Conservation (phyloP, 768 basidiomycete genomes). For the Tylopilus balloui region DNA sequence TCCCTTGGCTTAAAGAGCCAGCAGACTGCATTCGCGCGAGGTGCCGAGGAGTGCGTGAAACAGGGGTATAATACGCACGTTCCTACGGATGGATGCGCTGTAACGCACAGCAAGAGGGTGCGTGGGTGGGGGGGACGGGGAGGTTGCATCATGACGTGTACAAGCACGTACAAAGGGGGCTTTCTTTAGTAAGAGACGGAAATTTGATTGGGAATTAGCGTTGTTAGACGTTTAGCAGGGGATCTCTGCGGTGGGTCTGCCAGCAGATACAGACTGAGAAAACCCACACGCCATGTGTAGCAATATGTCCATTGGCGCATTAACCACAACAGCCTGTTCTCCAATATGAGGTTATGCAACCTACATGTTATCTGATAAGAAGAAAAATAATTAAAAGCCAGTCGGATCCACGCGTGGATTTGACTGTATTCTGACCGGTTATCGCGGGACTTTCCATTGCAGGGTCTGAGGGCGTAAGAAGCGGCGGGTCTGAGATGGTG, state of each 20-base stretch:
- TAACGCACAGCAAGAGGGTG: constrained; percentile 1
- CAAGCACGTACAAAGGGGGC: neutral
- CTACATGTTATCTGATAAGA: constrained; percentile 12
- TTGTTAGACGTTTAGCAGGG: constrained; percentile 30
- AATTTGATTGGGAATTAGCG: constrained; percentile 29
- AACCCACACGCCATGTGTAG: neutral
- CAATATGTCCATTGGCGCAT: neutral
- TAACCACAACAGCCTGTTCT: neutral
- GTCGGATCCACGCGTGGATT: neutral
- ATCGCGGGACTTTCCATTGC: constrained; percentile 24
- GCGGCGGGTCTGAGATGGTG: constrained; percentile 14
- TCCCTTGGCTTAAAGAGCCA: constrained; percentile 5
- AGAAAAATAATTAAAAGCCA: constrained; percentile 1
- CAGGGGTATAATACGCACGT: constrained; percentile 4
- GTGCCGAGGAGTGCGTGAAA: constrained; percentile 27
- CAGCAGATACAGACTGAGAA: neutral
- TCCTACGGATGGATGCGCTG: constrained; percentile 1
- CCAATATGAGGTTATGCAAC: neutral
- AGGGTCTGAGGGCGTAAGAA: constrained; percentile 15
- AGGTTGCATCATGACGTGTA: constrained; percentile 20
- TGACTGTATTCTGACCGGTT: constrained; percentile 7
- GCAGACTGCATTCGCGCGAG: constrained; percentile 17
- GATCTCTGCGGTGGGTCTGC: constrained; percentile 21
- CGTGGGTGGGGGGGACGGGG: constrained; percentile 1
- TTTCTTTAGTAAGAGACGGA: constrained; percentile 20